A percentile compares a stretch with the other conserved stretches of the same genome.
Conservation (phyloP, 257 asterid species). For the Solanum microdontum region DNA sequence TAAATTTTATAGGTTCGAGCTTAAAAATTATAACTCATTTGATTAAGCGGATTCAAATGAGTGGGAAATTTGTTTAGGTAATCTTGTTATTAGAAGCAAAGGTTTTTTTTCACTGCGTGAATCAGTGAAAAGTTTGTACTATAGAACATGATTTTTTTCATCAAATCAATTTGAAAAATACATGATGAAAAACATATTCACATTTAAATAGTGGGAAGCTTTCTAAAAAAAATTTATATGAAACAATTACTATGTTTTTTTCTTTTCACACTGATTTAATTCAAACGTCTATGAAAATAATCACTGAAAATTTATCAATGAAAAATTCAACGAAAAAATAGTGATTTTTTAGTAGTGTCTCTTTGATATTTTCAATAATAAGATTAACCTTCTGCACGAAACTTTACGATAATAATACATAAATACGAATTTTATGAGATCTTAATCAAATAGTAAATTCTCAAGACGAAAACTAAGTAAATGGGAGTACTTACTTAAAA, state of each 20-base stretch:
- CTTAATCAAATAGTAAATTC: neutral
- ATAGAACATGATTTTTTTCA: too few relatives aligned
- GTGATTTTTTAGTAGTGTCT: too few relatives aligned
- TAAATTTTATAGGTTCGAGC: neutral
- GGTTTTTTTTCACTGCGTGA: too few relatives aligned
- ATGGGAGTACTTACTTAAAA: neutral
- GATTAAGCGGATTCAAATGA: neutral
- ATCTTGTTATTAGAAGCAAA: too few relatives aligned
- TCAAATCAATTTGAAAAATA: neutral
- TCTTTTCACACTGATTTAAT: neutral
- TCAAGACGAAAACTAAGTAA: neutral
- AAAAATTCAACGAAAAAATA: too few relatives aligned
- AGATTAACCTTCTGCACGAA: too few relatives aligned
- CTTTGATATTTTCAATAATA: neutral
- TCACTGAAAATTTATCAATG: too few relatives aligned
- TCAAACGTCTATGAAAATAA: neutral
- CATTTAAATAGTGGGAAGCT: too few relatives aligned
- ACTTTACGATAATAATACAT: neutral
- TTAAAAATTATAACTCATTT: neutral
- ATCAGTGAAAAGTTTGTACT: too few relatives aligned
- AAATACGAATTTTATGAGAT: neutral
- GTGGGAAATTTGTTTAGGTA: neutral
- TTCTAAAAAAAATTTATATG: neutral
- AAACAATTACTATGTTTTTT: too few relatives aligned
- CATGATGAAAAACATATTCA: neutral